phyloP scores from a whole-genome alignment of 1,284 basidiomycete genomes.

The Chiua sp. region DNA sequence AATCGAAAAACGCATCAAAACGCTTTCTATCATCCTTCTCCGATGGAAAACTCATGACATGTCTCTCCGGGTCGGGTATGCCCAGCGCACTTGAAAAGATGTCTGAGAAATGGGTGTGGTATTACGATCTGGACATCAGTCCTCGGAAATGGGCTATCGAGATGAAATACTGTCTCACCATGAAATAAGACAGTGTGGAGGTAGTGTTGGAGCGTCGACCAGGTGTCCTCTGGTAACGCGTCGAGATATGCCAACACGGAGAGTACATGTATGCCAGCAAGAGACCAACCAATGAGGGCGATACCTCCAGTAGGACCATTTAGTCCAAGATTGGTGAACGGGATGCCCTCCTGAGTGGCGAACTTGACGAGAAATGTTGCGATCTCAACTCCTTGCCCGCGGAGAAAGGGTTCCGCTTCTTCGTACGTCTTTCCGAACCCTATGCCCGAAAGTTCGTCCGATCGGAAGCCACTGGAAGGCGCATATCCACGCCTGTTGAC shows the following conservation, averaged over 20 bases:
- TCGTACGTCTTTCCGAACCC: conserved; percentile 21
- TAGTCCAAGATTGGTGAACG: conserved; percentile 11
- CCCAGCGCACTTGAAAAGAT: neutral
- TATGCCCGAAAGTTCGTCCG: conserved; percentile 13
- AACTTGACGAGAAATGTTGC: conserved; percentile 30
- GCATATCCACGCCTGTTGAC: conserved; percentile 33
- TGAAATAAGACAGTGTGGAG: conserved; percentile 31
- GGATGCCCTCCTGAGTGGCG: conserved; percentile 25
- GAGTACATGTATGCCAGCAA: conserved; percentile 18
- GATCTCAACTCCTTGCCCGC: conserved; percentile 29
- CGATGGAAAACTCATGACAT: neutral
- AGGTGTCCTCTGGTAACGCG: conserved; percentile 9
- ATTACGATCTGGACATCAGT: no score
- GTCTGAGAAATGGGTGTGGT: no score
- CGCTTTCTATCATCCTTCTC: conserved; percentile 16
- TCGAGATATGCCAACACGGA: conserved; percentile 29
- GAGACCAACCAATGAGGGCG: conserved; percentile 31
- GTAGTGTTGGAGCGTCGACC: conserved; percentile 22
- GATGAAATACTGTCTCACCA: conserved; percentile 11
- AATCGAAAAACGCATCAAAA: conserved; percentile 20
- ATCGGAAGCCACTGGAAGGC: conserved; percentile 29
- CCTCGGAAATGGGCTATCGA: no score
- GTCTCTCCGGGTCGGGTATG: conserved; percentile 1
- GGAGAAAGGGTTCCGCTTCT: conserved; percentile 21
- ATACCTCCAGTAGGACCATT: conserved; percentile 20